Base-by-base conservation (phyloP, 2,329 filamentous ascomycete species). In the Diplodia intermedia region DNA sequence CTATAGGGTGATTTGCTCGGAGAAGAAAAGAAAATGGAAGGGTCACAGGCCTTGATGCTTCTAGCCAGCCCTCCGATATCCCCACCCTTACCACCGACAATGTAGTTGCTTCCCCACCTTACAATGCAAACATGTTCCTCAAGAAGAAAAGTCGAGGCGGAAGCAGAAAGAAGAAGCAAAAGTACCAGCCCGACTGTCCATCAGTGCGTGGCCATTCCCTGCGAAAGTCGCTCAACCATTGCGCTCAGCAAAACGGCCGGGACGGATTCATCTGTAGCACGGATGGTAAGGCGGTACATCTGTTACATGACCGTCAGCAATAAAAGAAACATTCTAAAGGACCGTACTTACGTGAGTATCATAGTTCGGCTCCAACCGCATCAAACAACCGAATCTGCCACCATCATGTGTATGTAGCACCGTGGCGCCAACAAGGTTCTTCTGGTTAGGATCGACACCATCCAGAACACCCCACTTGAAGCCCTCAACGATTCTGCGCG, bases 251-350 rank as follows among this genome's bases (percentile, higher is more conserved):
- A 78, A 23, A 94, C 85, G 1, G 88, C 86, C 8, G 95, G 93
- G 0, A 99, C 92, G 38, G 85, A 87, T 76, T 98, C 95, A 75
- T 98, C 94, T 1, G 95, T 99, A 6, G 94, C 95, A 70, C 95
- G 88, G 73, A 99, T 90, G 0, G 95, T 99, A 69, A 98, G 85
- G 65, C 95, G 94, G 75, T 96, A 91, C 93, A 97, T 97, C 95
- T 97, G 9, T 8, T 70, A 3, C n/a, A 33, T 40, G 33, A 76
- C 71, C 73, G 69, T 71, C 54, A 18, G 18, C 61, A 5, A 26
- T 5, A 7, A 3, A 12, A 29, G 4, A 7, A 12, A 18, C 5
- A 23, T n/a, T 33, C 8, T 6, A 31, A 33, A 54, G 50, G 54
- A 20, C 18, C 23, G 23, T n/a, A 81, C 90, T 82, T 86, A 97